Conservation (phyloP, 2,329 filamentous ascomycete species). For the Aspergillus floridensis region DNA sequence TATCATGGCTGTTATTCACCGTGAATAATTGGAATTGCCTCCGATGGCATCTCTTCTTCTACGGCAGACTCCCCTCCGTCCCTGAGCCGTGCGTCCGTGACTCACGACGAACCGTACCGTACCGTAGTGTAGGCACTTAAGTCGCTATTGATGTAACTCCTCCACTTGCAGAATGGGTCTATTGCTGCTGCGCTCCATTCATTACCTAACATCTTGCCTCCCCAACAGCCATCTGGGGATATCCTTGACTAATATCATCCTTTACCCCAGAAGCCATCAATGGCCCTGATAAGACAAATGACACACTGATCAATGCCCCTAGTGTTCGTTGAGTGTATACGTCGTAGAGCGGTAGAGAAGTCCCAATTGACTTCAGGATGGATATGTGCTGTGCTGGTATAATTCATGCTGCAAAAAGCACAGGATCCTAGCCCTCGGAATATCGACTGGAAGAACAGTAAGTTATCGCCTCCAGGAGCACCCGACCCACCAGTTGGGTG, state of each 20-base stretch:
- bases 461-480: too few species aligned
- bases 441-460: too few species aligned
- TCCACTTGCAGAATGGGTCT: background rate
- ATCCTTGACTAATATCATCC: background rate
- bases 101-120: background rate
- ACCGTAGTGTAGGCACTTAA: background rate
- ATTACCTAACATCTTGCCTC: background rate
- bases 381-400: background rate
- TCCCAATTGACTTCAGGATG: background rate
- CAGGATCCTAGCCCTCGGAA: too few species aligned
- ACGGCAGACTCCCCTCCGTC: background rate
- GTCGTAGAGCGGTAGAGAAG: too few species aligned
- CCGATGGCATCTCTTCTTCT: background rate
- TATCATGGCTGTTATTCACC: slow-evolving; percentile 1
- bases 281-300: background rate
- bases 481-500: background rate
- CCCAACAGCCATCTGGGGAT: background rate
- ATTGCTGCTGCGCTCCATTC: background rate
- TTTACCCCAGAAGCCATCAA: background rate
- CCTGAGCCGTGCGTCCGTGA: background rate
- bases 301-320: too few species aligned
- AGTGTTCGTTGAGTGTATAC: background rate
- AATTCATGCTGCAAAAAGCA: too few species aligned
- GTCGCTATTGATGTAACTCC: slow-evolving; percentile 4
- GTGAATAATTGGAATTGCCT: slow-evolving; percentile 2